Percentiles rank a stretch among this genome's conserved stretches.
Evolutionary conservation across 2,329 filamentous ascomycete species (phyloP).

Genomic region (Akanthomyces lecanii): DNA sequence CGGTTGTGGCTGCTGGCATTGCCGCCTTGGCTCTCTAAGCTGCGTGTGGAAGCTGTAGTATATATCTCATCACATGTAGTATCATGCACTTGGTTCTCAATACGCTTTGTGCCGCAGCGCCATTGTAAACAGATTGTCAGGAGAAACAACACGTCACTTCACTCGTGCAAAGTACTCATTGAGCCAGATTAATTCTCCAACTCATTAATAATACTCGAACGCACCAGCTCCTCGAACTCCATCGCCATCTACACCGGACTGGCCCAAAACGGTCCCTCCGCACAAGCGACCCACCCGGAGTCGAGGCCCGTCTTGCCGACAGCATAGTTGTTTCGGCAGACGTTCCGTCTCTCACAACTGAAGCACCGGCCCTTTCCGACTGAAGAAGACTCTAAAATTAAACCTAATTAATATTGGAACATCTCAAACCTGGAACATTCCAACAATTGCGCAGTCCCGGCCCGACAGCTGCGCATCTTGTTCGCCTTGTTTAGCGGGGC

Average conservation of each 20-base stretch:
- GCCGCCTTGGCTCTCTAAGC: neutral
- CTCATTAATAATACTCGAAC: neutral
- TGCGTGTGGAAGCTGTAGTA: neutral
- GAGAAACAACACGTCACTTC: no score
- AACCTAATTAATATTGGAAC: neutral
- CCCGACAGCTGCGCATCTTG: neutral
- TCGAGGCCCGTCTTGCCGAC: conserved; percentile 3
- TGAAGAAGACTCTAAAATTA: no score
- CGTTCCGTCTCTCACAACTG: neutral
- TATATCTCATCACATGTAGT: neutral
- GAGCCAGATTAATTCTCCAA: neutral
- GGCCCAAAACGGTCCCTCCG: conserved; percentile 11
- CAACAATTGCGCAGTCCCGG: neutral
- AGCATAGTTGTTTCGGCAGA: neutral
- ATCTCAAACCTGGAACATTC: neutral
- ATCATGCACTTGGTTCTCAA: neutral
- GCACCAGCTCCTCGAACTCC: neutral
- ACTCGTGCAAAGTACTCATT: no score
- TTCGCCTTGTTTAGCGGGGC: neutral
- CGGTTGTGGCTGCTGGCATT: neutral
- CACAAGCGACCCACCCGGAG: neutral
- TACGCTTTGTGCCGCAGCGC: no score
- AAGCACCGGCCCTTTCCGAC: neutral
- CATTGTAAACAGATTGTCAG: no score
- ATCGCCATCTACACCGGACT: neutral